A percentile compares a stretch with the other conserved stretches of the same genome.
phyloP scores from a whole-genome alignment of 192 early-diverging fungal species.

The Linnemannia zychae region DNA sequence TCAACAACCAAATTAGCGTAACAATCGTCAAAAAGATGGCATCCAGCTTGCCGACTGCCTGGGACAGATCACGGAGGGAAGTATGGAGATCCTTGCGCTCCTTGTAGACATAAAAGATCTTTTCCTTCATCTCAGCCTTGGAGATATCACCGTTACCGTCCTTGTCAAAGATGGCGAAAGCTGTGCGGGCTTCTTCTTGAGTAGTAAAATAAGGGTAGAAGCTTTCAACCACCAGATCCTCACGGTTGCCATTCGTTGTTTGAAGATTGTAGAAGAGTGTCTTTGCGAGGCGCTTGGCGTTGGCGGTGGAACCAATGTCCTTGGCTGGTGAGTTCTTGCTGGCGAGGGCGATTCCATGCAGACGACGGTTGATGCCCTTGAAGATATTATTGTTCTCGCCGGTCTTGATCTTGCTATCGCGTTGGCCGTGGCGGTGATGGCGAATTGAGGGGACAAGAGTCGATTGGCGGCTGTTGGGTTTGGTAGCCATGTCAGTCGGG shows the following conservation, averaged over 20 bases:
- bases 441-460: constrained; percentile 18
- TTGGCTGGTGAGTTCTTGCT: constrained; percentile 42
- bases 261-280: constrained; percentile 45
- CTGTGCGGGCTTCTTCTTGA: constrained; percentile 77
- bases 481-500: neutral
- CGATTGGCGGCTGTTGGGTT: constrained; percentile 22
- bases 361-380: constrained; percentile 42
- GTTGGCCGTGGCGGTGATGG: neutral
- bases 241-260: constrained; percentile 33
- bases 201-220: constrained; percentile 82
- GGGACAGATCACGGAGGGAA: constrained; percentile 83
- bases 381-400: constrained; percentile 37
- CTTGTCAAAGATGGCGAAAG: constrained; percentile 89
- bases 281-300: constrained; percentile 52
- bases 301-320: constrained; percentile 53
- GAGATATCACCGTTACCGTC: constrained; percentile 91
- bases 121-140: constrained; percentile 83
- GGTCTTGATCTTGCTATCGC: constrained; percentile 14
- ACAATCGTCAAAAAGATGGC: constrained; percentile 72
- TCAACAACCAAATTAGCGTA: constrained; percentile 54
- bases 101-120: constrained; percentile 83
- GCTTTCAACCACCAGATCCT: constrained; percentile 76
- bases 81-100: constrained; percentile 81
- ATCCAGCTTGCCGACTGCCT: constrained; percentile 87
- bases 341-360: constrained; percentile 48